Percentiles rank a stretch among this genome's conserved stretches.
Evolutionary conservation across 371 early-diverging fungal genomes (phyloP).

Genomic region (Apophysomyces trapeziformis): DNA sequence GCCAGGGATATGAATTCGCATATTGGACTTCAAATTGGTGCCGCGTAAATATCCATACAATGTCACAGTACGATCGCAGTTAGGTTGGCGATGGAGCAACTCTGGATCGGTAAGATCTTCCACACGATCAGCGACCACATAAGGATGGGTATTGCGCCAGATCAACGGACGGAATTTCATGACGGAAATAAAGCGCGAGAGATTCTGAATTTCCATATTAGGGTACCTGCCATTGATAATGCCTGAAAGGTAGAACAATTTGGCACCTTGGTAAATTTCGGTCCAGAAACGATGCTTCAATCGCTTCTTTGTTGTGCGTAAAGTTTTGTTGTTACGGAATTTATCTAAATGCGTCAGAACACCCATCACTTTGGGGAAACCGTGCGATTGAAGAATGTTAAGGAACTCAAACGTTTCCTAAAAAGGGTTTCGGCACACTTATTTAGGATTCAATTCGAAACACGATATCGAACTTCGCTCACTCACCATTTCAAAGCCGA

Average conservation of each 20-base stretch:
- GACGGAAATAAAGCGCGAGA: constrained; percentile 96
- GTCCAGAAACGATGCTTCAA: constrained; percentile 99
- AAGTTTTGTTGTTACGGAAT: constrained; percentile 89
- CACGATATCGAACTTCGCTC: neutral
- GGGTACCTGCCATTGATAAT: constrained; percentile 93
- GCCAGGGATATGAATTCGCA: constrained; percentile 95
- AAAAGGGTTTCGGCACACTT: neutral
- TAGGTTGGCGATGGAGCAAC: constrained; percentile 75
- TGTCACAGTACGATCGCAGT: constrained; percentile 90
- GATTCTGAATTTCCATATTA: constrained; percentile 90
- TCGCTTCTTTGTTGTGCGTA: constrained; percentile 89
- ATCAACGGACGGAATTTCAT: constrained; percentile 96
- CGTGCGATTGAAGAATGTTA: constrained; percentile 96
- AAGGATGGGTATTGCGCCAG: constrained; percentile 97
- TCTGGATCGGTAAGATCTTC: constrained; percentile 97
- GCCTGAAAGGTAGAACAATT: constrained; percentile 95
- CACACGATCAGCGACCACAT: constrained; percentile 93
- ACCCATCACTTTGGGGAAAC: constrained; percentile 98
- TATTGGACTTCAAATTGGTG: constrained; percentile 82
- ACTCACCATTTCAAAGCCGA: constrained; percentile 96
- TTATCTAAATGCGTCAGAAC: constrained; percentile 95
- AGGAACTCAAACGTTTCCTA: constrained; percentile 99
- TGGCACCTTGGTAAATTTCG: constrained; percentile 97
- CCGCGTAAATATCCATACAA: constrained; percentile 96
- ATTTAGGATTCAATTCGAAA: no score